A percentile compares a stretch with the other conserved stretches of the same genome.
These are phyloP conservation scores for Phytopythium oedochilum DNA, from an alignment of 352 stramenopile species.

Conservation along the genomic window DNA sequence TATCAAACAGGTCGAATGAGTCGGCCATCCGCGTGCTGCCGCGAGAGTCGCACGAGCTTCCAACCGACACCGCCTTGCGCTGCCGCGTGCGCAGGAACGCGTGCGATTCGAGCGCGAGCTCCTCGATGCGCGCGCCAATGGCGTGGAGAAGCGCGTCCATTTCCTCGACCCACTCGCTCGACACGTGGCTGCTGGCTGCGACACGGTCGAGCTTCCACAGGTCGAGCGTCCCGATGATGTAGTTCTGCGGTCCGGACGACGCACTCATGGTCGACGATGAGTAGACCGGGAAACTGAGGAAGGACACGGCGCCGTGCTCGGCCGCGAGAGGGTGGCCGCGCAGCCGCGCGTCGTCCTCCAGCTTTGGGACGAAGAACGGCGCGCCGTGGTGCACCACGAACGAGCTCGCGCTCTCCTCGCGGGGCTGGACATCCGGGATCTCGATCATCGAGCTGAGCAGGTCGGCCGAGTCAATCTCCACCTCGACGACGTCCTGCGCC, in stretches of 20 bases:
- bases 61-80: slow-evolving; percentile 45
- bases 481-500: slow-evolving; percentile 19
- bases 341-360: slow-evolving; percentile 58
- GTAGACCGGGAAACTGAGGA: slow-evolving; percentile 73
- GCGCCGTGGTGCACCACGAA: slow-evolving; percentile 64
- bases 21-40: slow-evolving; percentile 53
- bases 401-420: slow-evolving; percentile 60
- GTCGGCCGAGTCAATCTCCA: slow-evolving; percentile 23
- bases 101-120: slow-evolving; percentile 36
- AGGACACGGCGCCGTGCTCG: slow-evolving; percentile 48
- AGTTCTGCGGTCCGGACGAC: slow-evolving; percentile 7
- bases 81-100: slow-evolving; percentile 32
- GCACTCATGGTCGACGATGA: slow-evolving; percentile 17
- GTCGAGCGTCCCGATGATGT: slow-evolving; percentile 67
- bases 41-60: slow-evolving; percentile 49
- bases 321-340: slow-evolving; percentile 60
- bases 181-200: slow-evolving; percentile 53
- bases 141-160: slow-evolving; percentile 28
- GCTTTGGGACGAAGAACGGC: slow-evolving; percentile 63
- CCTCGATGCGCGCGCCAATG: slow-evolving; percentile 43
- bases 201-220: slow-evolving; percentile 54
- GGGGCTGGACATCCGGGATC: slow-evolving; percentile 49
- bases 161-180: slow-evolving; percentile 46
- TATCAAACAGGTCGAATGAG: slow-evolving; percentile 56
- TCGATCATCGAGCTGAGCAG: slow-evolving; percentile 31